Base-by-base conservation (phyloP, 441 rosid species). In the Populus hybrid region DNA sequence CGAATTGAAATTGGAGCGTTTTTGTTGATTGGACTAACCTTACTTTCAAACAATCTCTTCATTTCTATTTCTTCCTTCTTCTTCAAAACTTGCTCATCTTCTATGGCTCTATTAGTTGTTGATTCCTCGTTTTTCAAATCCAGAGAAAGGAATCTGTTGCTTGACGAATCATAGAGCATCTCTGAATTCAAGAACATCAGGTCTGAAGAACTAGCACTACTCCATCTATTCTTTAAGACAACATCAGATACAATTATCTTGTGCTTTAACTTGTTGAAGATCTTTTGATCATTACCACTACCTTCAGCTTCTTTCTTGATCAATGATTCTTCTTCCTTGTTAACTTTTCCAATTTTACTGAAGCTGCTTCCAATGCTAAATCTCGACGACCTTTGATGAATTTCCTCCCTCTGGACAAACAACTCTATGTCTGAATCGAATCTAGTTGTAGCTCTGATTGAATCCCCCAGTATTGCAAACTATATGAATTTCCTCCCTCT, bases 121-220 rank as follows among this genome's bases (percentile, higher is more conserved):
- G 12, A 9, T 20, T 14, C 69, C 2, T 42, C 77, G 28, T 79
- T 35, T 35, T 35, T 45, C 50, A 68, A 35, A 20, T 85, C 88
- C 50, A 77, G 35, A 28, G 74, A 76, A 56, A 87, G 77, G 77
- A 96, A 88, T 75, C 94, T 86, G 73, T 84, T 83, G 82, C 89
- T 86, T 2, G 98, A 88, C 59, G 79, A 33, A 11, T 86, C 85
- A 16, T 80, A 82, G 31, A 93, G 84, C 98, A 96, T 83, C 79
- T 96, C 97, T 0, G 92, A 89, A 18, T 88, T 92, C 87, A 96
- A 77, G 80, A 87, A 87, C 90, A 91, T 85, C 64, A 94, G 71
- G 79, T 94, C 99, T 1, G 98, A 96, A 1, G 97, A 88, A 77
- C 92, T 94, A 72, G 91, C 94, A 71, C 80, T 90, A 84, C 99